Conservation (phyloP, 345 rosid genomes). For the Brassica napus region Da-Ae NC_063436.1:9101001-9101500, state of each 20-base stretch:
- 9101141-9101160: slow-evolving; percentile 6
- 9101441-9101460: neutral
- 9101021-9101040: slow-evolving; percentile 85
- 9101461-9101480: neutral
- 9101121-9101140: slow-evolving; percentile 21
- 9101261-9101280: slow-evolving; percentile 77
- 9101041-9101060: slow-evolving; percentile 88
- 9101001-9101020: slow-evolving; percentile 43
- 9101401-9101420: neutral
- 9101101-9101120: neutral
- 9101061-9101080: slow-evolving; percentile 7
- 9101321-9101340: neutral
- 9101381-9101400: neutral
- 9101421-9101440: neutral
- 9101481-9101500: neutral
- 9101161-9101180: slow-evolving; percentile 33
- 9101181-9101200: slow-evolving; percentile 95
- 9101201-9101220: slow-evolving; percentile 89
- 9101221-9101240: slow-evolving; percentile 87
- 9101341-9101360: neutral
- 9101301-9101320: neutral
- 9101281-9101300: neutral
- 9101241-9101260: slow-evolving; percentile 90
- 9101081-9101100: slow-evolving; percentile 8
- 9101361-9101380: neutral